Evolutionary conservation across 2,329 filamentous ascomycete species (phyloP).

Genomic region (Alternaria gansuensis): DNA sequence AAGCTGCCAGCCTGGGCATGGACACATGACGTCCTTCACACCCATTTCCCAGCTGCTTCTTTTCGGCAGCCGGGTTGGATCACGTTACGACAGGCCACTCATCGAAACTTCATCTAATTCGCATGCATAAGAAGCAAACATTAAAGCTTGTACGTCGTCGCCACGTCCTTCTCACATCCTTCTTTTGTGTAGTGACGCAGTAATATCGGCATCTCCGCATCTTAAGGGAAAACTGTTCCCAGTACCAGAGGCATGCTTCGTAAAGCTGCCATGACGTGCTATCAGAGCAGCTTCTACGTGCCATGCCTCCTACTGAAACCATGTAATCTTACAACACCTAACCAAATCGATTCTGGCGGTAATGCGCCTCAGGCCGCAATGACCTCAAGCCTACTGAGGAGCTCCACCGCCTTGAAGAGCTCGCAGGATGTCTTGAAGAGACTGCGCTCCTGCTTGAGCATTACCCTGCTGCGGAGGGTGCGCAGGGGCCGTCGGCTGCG

Average conservation of each 20-base stretch:
- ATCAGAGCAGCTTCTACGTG: constrained; percentile 1
- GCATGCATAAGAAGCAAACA: constrained; percentile 13
- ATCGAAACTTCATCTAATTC: neutral
- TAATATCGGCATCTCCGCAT: neutral
- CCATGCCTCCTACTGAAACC: constrained; percentile 11
- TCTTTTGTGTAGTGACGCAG: constrained; percentile 6
- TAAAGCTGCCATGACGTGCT: neutral
- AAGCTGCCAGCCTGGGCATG: neutral
- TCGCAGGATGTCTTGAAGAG: constrained; percentile 46
- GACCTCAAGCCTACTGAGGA: constrained; percentile 7
- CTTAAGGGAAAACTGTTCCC: neutral
- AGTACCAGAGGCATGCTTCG: constrained; percentile 10
- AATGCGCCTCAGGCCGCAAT: too few species aligned
- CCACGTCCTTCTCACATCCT: constrained; percentile 2
- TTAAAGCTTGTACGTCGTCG: constrained; percentile 10
- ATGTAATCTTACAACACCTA: constrained; percentile 17
- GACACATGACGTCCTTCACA: neutral
- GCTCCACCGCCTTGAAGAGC: constrained; percentile 38
- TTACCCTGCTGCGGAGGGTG: constrained; percentile 32
- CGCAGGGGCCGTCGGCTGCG: constrained; percentile 32
- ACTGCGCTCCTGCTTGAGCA: constrained; percentile 35
- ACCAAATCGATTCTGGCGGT: neutral
- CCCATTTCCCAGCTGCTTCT: neutral
- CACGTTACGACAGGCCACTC: constrained; percentile 5
- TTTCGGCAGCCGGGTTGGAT: neutral